Base-by-base conservation (phyloP, 2,329 filamentous ascomycete genomes). In the Diaporthe humulicola region DNA sequence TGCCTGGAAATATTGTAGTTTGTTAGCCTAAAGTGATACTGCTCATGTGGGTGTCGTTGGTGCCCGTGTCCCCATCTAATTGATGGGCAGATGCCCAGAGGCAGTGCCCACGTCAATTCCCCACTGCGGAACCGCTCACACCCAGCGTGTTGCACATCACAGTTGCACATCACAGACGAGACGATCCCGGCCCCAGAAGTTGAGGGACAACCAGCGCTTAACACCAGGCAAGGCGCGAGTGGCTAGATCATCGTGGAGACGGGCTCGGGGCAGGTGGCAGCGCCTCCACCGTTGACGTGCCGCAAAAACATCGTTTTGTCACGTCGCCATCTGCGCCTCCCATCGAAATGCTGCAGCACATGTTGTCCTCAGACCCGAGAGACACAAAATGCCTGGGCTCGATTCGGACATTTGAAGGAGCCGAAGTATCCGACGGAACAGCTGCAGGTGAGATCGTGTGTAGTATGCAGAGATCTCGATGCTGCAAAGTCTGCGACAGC, bases 161-260 rank as follows among this genome's bases (percentile, higher is more conserved):
- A 19, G 42, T 38, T n/a, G 33, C 61, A 38, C 30, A 67, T 67
- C 28, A 67, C 42, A 19, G 42, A 48, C 42, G 42, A 48, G 61
- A 48, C 42, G 61, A 67, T 67, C 19, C n/a, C 45, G 42, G 50
- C 42, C 61, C 61, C 28, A 10, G 30, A 28, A 38, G 28, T 50
- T 48, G 61, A 67, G 36, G 12, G 28, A 50, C 33, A 50, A 12
- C 10, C 30, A 22, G 61, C 61, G 61, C 61, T 50, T 52, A 67
- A 64, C 25, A 10, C 40, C 9, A 64, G 25, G 8, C 61, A 19
- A 38, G 61, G 61, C 61, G 14, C 30, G 15, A 22, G 33, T 67
- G 45, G 45, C 33, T 45, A 28, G 64, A 67, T 67, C 64, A 54
- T 33, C 64, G 64, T 54, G 64, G 64, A 69, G 64, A 69, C 48